phyloP scores from a whole-genome alignment of 805 yeast genomes.

The Cyberlindnera suaveolens region DNA sequence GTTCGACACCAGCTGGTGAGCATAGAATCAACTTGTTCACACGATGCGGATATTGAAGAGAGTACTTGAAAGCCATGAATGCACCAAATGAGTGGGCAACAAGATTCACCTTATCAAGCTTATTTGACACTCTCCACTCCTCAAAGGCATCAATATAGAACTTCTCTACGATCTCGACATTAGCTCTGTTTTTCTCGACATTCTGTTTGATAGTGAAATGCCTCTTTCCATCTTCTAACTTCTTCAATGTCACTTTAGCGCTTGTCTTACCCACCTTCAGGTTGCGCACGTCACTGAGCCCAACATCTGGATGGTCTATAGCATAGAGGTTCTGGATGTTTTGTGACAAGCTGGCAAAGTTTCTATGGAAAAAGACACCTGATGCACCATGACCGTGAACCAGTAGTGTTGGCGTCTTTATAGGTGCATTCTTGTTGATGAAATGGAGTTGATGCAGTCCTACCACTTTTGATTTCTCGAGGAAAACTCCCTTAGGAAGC shows the following conservation, averaged over 20 bases:
- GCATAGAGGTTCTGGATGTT: conserved; percentile 56
- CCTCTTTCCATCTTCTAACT: conserved; percentile 1
- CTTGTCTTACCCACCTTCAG: conserved; percentile 16
- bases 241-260: conserved; percentile 12
- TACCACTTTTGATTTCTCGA: conserved; percentile 6
- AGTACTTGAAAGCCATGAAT: conserved; percentile 59
- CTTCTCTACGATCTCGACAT: conserved; percentile 38
- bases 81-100: conserved; percentile 82
- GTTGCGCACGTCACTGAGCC: conserved; percentile 38
- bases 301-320: conserved; percentile 68
- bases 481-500: conserved; percentile 7
- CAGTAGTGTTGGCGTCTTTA: conserved; percentile 40
- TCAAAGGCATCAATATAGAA: conserved; percentile 58
- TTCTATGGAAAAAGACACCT: conserved; percentile 72
- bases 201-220: conserved; percentile 16
- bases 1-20: conserved; percentile 77
- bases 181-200: conserved; percentile 12
- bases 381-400: conserved; percentile 95
- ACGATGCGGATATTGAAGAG: conserved; percentile 48
- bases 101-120: conserved; percentile 49
- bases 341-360: conserved; percentile 45
- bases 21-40: conserved; percentile 52
- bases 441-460: conserved; percentile 22
- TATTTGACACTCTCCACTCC: conserved; percentile 48
- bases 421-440: conserved; percentile 15